Evolutionary conservation across 73 alveolate genomes (phyloP).

Genomic region (Paramecium sonneborni): DNA sequence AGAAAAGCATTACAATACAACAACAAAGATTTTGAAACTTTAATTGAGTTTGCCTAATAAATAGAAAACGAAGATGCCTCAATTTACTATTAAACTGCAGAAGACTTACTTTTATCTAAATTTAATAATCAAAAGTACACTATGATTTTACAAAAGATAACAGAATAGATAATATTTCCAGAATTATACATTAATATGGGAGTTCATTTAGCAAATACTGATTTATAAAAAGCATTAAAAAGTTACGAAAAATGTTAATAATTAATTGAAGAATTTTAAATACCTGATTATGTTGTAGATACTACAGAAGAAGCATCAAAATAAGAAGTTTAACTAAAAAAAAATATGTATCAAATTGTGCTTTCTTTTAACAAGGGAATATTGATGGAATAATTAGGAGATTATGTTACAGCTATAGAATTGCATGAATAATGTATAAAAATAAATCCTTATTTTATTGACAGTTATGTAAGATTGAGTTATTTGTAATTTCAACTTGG

Average conservation of each 20-base stretch:
- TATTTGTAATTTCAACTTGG: constrained; percentile 15
- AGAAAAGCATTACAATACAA: constrained; percentile 30
- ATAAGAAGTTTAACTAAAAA: constrained; percentile 28
- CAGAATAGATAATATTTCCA: constrained; percentile 44
- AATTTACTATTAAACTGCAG: background rate
- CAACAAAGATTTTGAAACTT: background rate
- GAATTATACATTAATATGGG: constrained; percentile 55
- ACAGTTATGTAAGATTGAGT: constrained; percentile 29
- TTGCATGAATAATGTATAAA: background rate
- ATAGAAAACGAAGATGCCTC: constrained; percentile 41
- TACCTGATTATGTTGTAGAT: constrained; percentile 53
- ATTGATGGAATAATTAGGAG: constrained; percentile 49
- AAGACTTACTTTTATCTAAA: background rate
- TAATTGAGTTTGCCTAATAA: constrained; percentile 39
- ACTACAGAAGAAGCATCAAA: constrained; percentile 30
- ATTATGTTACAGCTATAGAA: constrained; percentile 32
- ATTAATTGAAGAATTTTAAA: background rate
- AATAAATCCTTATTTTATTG: constrained; percentile 52
- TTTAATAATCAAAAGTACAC: background rate
- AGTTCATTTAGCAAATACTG: background rate
- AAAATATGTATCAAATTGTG: constrained; percentile 16
- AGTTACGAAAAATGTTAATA: constrained; percentile 33
- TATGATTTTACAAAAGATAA: background rate
- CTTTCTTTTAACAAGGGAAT: constrained; percentile 23
- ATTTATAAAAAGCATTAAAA: background rate